phyloP scores from a whole-genome alignment of 2,329 filamentous ascomycete genomes.

The Ceratocystis variospora region DNA sequence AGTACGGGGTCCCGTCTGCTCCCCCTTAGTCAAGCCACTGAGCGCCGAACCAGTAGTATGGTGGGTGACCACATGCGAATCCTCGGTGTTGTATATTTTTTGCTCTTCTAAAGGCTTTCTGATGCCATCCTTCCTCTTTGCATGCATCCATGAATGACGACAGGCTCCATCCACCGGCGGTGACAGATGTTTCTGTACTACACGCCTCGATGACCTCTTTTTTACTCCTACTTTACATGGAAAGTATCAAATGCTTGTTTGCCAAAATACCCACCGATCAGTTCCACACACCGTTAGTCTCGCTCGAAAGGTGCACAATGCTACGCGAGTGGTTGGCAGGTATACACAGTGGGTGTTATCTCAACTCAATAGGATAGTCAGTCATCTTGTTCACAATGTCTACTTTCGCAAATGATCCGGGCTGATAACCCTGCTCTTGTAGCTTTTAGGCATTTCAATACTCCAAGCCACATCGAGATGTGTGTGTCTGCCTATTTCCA shows the following conservation, averaged over 20 bases:
- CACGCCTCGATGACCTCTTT: background rate
- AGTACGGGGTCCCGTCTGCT: background rate
- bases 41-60: constrained; percentile 6
- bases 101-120: background rate
- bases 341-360: too few relatives aligned
- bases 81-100: background rate
- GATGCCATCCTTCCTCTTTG: too few relatives aligned
- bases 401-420: too few relatives aligned
- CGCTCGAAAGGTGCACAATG: too few relatives aligned
- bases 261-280: background rate
- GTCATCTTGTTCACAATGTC: too few relatives aligned
- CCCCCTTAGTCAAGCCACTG: constrained; percentile 7
- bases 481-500: too few relatives aligned
- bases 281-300: background rate
- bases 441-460: too few relatives aligned
- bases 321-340: too few relatives aligned
- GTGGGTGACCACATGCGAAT: constrained; percentile 9
- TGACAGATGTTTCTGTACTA: background rate
- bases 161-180: background rate
- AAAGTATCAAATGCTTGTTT: background rate
- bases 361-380: too few relatives aligned
- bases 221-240: background rate
- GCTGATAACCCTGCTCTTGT: too few relatives aligned
- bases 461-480: too few relatives aligned
- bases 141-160: too few relatives aligned